Evolutionary conservation across 169 alveolate species (phyloP), one percentile per base, ranked within the genome.

Genomic region (Plasmodium vivax): DNA sequence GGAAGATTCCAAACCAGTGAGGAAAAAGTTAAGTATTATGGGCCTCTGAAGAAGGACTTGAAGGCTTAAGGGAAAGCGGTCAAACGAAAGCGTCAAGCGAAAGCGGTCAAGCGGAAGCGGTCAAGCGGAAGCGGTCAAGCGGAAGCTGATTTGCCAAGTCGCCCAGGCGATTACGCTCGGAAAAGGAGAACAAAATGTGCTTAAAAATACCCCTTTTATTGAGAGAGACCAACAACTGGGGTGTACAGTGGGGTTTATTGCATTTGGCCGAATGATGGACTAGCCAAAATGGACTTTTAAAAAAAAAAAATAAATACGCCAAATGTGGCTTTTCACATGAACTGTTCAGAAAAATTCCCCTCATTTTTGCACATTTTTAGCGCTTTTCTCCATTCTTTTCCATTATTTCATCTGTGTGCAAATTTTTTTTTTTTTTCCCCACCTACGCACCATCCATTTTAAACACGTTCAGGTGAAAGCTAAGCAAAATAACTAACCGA

Each of bases 1-100:
- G 99, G 99, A 62, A 97, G 99, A 95, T 99, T 99, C 99, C 99
- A 99, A 96, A 99, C 99, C 84, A 94, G 98, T 51, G 99, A 98
- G 72, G 99, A 99, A 96, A 99, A 99, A 98, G 98, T 97, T 96
- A 99, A 98, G 96, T 99, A 98, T 99, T 98, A 96, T 95, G 99
- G 99, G 84, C 99, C 99, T n/a, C 96, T 96, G 82, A 96, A 97
- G 93, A 97, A 94, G 80, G 93, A 85, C 68, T 74, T 85, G 80
- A 85, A 85, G 81, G 87, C 93, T 9, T 85, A 85, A 75, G 30
- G 68, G 43, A 58, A 23, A 34, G 27, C 68, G 43, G n/a, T n/a
- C n/a, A n/a, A n/a, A n/a, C n/a, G n/a, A n/a, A n/a, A n/a, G n/a
- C n/a, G n/a, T n/a, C n/a, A n/a, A n/a, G n/a, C n/a, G n/a, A n/a